Conservation (phyloP, 169 alveolate species). For the Sarcocystis neurona region DNA sequence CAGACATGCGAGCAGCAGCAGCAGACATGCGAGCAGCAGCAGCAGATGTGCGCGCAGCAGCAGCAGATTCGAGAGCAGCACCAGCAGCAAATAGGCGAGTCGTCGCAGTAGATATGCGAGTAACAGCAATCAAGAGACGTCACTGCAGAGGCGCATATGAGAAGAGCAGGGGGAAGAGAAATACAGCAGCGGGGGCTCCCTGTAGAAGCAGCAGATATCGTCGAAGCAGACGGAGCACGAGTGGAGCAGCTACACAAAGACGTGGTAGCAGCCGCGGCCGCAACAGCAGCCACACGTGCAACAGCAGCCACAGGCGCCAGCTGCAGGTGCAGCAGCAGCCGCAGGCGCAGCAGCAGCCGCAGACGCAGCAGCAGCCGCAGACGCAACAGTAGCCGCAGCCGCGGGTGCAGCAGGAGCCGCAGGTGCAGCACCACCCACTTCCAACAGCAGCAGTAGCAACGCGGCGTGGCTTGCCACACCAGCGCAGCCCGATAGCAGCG, state of each 20-base stretch:
- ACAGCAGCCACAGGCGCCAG: slow-evolving; percentile 6
- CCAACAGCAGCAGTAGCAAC: too few species aligned
- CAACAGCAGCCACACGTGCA: not conserved
- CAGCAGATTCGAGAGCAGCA: not conserved
- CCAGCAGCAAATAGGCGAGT: not conserved
- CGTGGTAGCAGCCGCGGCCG: not conserved
- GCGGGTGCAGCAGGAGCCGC: too few species aligned
- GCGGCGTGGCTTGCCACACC: too few species aligned
- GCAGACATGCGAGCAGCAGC: not conserved
- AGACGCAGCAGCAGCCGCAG: slow-evolving; percentile 46
- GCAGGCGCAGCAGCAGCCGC: not conserved
- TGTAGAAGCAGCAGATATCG: too few species aligned
- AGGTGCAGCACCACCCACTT: too few species aligned
- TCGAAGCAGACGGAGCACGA: too few species aligned
- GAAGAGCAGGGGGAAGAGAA: too few species aligned
- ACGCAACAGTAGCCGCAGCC: not conserved
- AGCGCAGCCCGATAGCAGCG: too few species aligned
- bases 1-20: not conserved
- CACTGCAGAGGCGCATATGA: too few species aligned
- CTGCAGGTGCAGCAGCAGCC: not conserved
- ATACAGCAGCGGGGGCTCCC: too few species aligned
- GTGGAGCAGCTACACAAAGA: not conserved
- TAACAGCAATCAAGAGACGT: slow-evolving; percentile 8
- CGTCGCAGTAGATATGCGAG: slow-evolving; percentile 3
- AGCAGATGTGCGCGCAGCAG: not conserved